phyloP scores from a whole-genome alignment of 306 rosid species.

The Fragaria nilgerrensis region DNA sequence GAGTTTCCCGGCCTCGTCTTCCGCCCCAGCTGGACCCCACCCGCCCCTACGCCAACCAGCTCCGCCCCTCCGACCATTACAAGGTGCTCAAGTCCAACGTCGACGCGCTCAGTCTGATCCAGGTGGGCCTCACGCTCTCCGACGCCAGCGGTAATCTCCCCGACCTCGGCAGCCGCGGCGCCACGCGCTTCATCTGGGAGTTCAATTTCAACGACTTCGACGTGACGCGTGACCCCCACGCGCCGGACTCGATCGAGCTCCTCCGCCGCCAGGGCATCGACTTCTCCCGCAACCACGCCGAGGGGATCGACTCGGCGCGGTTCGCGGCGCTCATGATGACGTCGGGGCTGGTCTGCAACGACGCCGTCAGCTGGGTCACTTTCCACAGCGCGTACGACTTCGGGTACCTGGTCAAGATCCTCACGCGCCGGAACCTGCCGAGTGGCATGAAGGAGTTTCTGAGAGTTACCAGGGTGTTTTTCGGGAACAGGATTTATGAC shows the following conservation, averaged over 20 bases:
- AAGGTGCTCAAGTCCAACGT: constrained; percentile 60
- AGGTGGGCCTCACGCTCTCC: constrained; percentile 71
- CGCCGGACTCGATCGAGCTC: constrained; percentile 55
- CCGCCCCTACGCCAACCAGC: constrained; percentile 13
- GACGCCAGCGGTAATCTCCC: constrained; percentile 69
- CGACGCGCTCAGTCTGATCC: constrained; percentile 71
- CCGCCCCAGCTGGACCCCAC: constrained; percentile 18
- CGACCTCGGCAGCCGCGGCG: constrained; percentile 32
- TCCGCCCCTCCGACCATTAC: constrained; percentile 59
- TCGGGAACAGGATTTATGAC: constrained; percentile 62
- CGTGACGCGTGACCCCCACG: constrained; percentile 44
- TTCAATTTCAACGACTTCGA: constrained; percentile 73
- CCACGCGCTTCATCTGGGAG: constrained; percentile 56
- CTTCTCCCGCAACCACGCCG: constrained; percentile 37
- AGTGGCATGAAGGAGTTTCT: constrained; percentile 40
- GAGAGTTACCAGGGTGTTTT: constrained; percentile 31
- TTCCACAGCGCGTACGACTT: constrained; percentile 74
- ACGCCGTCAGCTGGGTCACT: constrained; percentile 62
- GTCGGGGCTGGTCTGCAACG: constrained; percentile 57
- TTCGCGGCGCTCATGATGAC: constrained; percentile 55
- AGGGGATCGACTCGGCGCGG: constrained; percentile 37
- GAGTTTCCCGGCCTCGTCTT: constrained; percentile 67
- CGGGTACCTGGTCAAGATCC: constrained; percentile 56
- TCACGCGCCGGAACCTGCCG: constrained; percentile 45
- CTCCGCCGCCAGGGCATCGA: constrained; percentile 68